These are phyloP conservation scores for Medicago ruthenica DNA, from an alignment of 306 rosid genomes.

Conservation along the genomic window DNA sequence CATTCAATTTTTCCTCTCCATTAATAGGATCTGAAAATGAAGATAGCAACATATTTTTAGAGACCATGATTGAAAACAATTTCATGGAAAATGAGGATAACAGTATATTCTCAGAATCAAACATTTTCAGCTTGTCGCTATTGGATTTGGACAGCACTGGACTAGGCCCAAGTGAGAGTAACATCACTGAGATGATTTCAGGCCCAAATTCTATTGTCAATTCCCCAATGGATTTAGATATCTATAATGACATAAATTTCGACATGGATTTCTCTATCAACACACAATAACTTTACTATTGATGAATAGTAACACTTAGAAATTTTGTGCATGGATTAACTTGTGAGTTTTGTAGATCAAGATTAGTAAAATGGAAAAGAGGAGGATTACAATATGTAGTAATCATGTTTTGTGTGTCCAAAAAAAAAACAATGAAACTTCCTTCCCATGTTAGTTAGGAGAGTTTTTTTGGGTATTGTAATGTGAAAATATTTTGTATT, in stretches of 20 bases:
- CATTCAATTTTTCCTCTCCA: constrained; percentile 56
- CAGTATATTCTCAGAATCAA: constrained; percentile 56
- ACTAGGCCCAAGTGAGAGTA: constrained; percentile 56
- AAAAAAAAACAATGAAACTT: constrained; percentile 27
- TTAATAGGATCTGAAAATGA: constrained; percentile 48
- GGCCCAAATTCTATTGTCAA: constrained; percentile 64
- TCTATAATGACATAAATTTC: constrained; percentile 55
- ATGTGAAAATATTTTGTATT: constrained; percentile 36
- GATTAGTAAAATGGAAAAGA: constrained; percentile 35
- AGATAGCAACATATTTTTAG: constrained; percentile 48
- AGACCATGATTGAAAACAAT: constrained; percentile 43
- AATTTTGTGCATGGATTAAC: not conserved
- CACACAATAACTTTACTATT: constrained; percentile 45
- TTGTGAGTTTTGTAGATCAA: constrained; percentile 45
- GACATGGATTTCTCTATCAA: constrained; percentile 51
- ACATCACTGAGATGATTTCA: constrained; percentile 64
- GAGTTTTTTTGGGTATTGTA: constrained; percentile 38
- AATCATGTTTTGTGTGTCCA: constrained; percentile 1
- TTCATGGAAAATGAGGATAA: constrained; percentile 42
- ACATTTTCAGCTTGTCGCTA: constrained; percentile 48
- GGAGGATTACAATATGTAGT: constrained; percentile 6
- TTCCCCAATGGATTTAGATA: constrained; percentile 63
- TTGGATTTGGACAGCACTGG: constrained; percentile 43
- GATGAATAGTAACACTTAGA: not conserved
- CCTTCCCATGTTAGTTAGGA: constrained; percentile 36